These are phyloP conservation scores for Pyrus bretschneideri DNA, from an alignment of 306 rosid genomes.

Conservation along the genomic window DNA sequence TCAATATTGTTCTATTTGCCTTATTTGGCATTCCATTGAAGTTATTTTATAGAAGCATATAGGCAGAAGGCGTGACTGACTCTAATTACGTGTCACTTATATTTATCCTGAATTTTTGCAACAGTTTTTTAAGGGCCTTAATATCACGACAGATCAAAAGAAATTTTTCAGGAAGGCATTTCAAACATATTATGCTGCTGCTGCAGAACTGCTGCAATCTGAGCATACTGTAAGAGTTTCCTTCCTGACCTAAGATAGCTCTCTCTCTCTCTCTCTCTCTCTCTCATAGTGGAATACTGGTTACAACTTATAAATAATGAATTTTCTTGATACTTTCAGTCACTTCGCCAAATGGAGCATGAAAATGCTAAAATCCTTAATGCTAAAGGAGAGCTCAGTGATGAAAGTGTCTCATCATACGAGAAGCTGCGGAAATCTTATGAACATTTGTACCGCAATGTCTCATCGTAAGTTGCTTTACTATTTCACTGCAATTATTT, in stretches of 20 bases:
- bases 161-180: conserved; percentile 74
- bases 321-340: conserved; percentile 34
- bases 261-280: conserved; percentile 3
- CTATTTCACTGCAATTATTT: not conserved
- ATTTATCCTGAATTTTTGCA: conserved; percentile 32
- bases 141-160: conserved; percentile 84
- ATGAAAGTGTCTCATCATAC: conserved; percentile 73
- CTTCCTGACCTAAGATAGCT: conserved; percentile 1
- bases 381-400: conserved; percentile 97
- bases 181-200: conserved; percentile 77
- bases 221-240: conserved; percentile 80
- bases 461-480: conserved; percentile 76
- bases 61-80: not conserved
- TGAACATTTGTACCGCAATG: conserved; percentile 79
- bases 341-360: conserved; percentile 90
- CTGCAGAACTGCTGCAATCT: conserved; percentile 83
- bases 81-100: not conserved
- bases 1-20: not conserved
- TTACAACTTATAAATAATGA: not conserved
- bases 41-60: not conserved
- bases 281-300: not conserved
- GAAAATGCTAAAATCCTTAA: conserved; percentile 91
- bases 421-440: conserved; percentile 95
- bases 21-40: not conserved
- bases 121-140: conserved; percentile 89